A percentile compares a stretch with the other conserved stretches of the same genome.
phyloP scores from a whole-genome alignment of 306 rosid genomes.

The Casuarina glauca region DNA sequence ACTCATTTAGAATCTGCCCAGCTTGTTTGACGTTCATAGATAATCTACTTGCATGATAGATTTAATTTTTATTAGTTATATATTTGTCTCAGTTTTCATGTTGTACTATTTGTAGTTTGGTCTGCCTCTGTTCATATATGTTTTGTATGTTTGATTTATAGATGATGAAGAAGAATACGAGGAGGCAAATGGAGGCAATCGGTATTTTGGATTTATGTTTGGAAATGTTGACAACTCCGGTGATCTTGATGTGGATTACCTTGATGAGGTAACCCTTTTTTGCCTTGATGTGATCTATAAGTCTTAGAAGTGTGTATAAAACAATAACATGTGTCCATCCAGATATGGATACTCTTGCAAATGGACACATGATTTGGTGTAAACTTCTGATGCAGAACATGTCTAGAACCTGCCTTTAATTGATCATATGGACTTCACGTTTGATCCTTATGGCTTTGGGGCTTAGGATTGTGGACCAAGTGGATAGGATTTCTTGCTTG shows the following conservation, averaged over 20 bases:
- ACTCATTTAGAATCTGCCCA: constrained; percentile 8
- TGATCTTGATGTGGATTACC: constrained; percentile 90
- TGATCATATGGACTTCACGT: not conserved
- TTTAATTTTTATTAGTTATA: not conserved
- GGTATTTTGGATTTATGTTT: constrained; percentile 89
- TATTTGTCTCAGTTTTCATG: not conserved
- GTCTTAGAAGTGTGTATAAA: constrained; percentile 15
- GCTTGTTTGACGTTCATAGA: constrained; percentile 1
- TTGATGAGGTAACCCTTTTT: constrained; percentile 73
- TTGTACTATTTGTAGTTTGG: constrained; percentile 21
- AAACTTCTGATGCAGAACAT: not conserved
- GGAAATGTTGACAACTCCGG: constrained; percentile 97
- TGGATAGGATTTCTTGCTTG: not conserved
- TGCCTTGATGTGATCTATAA: constrained; percentile 20
- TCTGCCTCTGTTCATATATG: constrained; percentile 22
- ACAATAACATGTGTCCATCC: not conserved
- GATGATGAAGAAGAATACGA: constrained; percentile 86
- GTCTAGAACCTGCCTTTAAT: not conserved
- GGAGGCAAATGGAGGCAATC: constrained; percentile 69
- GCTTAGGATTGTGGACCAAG: not conserved
- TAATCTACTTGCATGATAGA: constrained; percentile 5
- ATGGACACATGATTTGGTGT: not conserved
- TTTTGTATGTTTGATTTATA: constrained; percentile 31
- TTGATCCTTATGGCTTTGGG: not conserved
- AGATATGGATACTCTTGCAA: not conserved